Percentiles rank a stretch among this genome's conserved stretches.
These are phyloP conservation scores for Cercospora nicotianae DNA, from an alignment of 2,329 filamentous ascomycete genomes.

Conservation along the genomic window DNA sequence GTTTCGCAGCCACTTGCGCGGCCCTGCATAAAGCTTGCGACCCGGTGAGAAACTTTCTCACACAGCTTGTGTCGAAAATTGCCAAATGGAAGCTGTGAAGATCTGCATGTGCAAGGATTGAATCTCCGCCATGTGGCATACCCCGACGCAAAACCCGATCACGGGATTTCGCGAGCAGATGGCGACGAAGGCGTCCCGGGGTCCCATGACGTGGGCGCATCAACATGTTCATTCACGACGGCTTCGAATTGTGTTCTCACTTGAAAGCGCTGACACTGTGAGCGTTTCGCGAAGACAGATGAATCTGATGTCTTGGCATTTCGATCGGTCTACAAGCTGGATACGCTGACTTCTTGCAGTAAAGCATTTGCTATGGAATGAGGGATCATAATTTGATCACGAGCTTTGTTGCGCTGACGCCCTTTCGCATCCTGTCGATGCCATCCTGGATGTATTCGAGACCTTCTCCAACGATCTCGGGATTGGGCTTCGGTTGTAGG, in stretches of 20 bases:
- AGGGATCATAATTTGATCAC: slow-evolving; percentile 19
- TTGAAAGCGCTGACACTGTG: not conserved
- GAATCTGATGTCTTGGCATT: not conserved
- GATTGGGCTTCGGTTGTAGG: not conserved
- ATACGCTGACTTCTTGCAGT: not conserved
- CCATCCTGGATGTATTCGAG: slow-evolving; percentile 19
- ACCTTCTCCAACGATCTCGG: not conserved
- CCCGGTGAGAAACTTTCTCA: not conserved
- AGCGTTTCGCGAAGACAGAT: not conserved
- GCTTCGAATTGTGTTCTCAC: not conserved
- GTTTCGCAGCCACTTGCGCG: not conserved
- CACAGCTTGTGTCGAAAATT: not conserved
- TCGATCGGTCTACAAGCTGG: not conserved
- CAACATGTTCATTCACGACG: not conserved
- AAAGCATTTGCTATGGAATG: not conserved
- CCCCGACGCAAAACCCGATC: not conserved
- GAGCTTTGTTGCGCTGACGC: slow-evolving; percentile 29
- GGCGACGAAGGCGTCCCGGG: not conserved
- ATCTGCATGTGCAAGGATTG: not conserved
- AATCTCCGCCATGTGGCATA: slow-evolving; percentile 2
- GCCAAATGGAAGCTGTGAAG: not conserved
- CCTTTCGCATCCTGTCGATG: slow-evolving; percentile 21
- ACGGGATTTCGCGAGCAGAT: not conserved
- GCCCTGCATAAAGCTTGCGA: not conserved
- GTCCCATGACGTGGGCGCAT: not conserved